Evolutionary conservation across 2,329 filamentous ascomycete species (phyloP).

Genomic region (Apiospora arundinis): DNA sequence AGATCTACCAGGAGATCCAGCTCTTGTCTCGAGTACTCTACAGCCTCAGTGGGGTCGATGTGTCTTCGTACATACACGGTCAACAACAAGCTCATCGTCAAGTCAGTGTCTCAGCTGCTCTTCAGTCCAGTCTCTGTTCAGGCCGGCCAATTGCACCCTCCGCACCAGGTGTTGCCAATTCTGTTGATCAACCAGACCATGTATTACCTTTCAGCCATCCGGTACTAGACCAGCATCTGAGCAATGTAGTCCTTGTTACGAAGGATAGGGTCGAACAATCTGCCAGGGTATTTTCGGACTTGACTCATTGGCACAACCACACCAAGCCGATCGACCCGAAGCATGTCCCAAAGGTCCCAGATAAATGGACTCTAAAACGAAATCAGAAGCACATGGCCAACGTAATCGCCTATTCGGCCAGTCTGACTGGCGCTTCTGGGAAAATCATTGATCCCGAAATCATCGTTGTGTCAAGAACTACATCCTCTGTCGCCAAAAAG

Average conservation of each 20-base stretch:
- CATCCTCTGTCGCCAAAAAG: slow-evolving; percentile 3
- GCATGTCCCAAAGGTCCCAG: slow-evolving; percentile 32
- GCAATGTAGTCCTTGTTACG: slow-evolving; percentile 46
- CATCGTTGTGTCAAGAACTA: slow-evolving; percentile 55
- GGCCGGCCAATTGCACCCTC: neutral
- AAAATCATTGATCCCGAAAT: slow-evolving; percentile 69
- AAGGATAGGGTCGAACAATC: slow-evolving; percentile 25
- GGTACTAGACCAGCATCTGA: slow-evolving; percentile 53
- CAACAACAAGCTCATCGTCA: neutral
- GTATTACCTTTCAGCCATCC: slow-evolving; percentile 51
- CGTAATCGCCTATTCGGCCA: slow-evolving; percentile 72
- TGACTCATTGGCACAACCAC: slow-evolving; percentile 68
- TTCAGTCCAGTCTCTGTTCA: neutral
- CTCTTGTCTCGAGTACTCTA: neutral
- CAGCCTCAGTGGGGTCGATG: neutral
- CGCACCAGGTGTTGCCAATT: neutral
- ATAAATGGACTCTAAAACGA: slow-evolving; percentile 46
- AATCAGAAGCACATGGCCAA: slow-evolving; percentile 73
- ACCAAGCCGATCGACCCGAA: slow-evolving; percentile 56
- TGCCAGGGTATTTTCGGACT: slow-evolving; percentile 52
- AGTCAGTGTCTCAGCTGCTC: neutral
- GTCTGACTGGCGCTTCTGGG: slow-evolving; percentile 68
- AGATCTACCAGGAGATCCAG: neutral
- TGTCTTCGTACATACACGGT: neutral
- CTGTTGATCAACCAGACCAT: neutral